Percentiles rank a stretch among this genome's conserved stretches.
Conservation (phyloP, 2,329 filamentous ascomycete species). For the Cladosporium sp. region DNA sequence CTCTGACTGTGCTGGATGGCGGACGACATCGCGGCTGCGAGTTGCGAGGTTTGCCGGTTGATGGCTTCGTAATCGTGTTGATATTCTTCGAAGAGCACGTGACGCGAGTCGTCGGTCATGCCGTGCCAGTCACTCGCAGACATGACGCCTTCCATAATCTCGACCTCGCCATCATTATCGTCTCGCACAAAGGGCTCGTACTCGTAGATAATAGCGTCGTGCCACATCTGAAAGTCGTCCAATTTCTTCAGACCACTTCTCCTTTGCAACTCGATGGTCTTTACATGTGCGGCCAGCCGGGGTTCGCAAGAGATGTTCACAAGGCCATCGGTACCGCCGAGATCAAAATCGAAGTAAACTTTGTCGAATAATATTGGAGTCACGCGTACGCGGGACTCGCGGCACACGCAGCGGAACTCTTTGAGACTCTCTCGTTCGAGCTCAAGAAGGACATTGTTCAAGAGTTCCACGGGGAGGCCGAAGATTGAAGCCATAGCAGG, state of each 20-base stretch:
- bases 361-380: not conserved
- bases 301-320: slow-evolving; percentile 1
- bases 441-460: slow-evolving; percentile 1
- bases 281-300: not conserved
- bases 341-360: not conserved
- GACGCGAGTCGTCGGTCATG: not conserved
- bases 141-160: slow-evolving; percentile 1
- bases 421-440: not conserved
- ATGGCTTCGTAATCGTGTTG: not conserved
- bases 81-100: not conserved
- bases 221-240: not conserved
- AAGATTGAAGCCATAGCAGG: slow-evolving; percentile 1
- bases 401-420: not conserved
- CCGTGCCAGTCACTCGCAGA: not conserved
- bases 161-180: not conserved
- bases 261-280: not conserved
- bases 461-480: not conserved
- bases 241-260: slow-evolving; percentile 1
- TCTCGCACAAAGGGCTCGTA: not conserved
- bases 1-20: not conserved
- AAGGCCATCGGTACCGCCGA: not conserved
- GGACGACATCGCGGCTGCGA: not conserved
- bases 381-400: not conserved
- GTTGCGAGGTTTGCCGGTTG: not conserved
- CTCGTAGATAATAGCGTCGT: not conserved